Evolutionary conservation across 495 filamentous ascomycete genomes (phyloP), one percentile per base, ranked within the genome.

Genomic region (Niebla homalea): DNA sequence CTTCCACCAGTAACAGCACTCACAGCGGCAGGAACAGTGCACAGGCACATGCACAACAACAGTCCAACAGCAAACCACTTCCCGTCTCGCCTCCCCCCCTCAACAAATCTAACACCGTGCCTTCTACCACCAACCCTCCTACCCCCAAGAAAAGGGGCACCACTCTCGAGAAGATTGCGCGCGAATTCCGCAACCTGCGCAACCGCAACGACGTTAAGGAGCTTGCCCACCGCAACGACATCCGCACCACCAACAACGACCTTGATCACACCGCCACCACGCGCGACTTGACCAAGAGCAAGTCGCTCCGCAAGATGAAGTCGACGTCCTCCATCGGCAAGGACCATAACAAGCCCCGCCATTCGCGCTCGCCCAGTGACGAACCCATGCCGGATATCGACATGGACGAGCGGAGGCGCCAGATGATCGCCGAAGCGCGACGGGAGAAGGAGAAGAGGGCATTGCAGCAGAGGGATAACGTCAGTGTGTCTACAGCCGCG

Each of bases 131-230:
- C n/a, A 50, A 50, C 63, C 72, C 56, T 51, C 57, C 44, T 40
- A 50, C 55, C 35, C 53, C 54, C 10, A 60, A 56, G 19, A 71
- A 67, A 52, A 58, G 64, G 23, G 68, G 70, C 29, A 79, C 73
- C 23, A 66, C 73, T 16, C 63, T 84, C 15, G 79, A 83, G 58
- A 71, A 72, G 46, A 70, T 84, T 35, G 71, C 73, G 2, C 69
- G 73, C 23, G 77, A 81, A 50, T 57, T 84, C 44, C 71, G 71
- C 43, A 75, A 72, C 35, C 55, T 73, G 18, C 64, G 72, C 40
- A 50, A 53, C 14, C 48, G 63, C 20, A 59, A 56, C 26, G 63
- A 64, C 49, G 54, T 57, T 11, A 57, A 56, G 29, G 60, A 58
- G 18, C 25, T 52, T 26, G 36, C 38, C 26, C 46, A 60, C 16